Conservation (phyloP, 129 eudicot genomes). For the Artemisia annua region DNA sequence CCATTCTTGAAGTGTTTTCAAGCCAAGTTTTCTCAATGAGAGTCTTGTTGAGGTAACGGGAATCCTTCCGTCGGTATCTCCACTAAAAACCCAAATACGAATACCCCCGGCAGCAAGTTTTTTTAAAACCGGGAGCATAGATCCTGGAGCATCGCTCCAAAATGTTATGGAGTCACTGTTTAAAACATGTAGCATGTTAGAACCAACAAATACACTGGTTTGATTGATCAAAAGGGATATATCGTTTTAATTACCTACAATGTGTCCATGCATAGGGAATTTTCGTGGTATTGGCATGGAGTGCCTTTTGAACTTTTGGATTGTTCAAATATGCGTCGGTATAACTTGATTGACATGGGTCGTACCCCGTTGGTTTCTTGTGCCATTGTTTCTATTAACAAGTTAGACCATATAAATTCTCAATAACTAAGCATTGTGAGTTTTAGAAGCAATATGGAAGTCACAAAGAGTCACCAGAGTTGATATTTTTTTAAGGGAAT, state of each 20-base stretch:
- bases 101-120: conserved; percentile 56
- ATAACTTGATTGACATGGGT: conserved; percentile 62
- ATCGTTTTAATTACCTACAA: conserved; percentile 56
- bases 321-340: conserved; percentile 60
- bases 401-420: neutral
- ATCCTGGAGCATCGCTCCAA: conserved; percentile 61
- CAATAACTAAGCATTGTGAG: neutral
- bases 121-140: conserved; percentile 56
- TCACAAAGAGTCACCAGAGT: neutral
- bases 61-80: conserved; percentile 82
- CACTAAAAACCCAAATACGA: conserved; percentile 82
- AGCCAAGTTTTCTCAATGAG: conserved; percentile 60
- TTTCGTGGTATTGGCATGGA: conserved; percentile 85
- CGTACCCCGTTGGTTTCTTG: conserved; percentile 65
- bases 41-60: conserved; percentile 82
- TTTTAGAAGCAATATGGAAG: neutral
- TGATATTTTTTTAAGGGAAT: neutral
- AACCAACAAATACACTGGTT: neutral
- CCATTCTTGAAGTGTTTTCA: conserved; percentile 69
- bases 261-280: conserved; percentile 76
- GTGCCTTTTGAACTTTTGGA: conserved; percentile 75
- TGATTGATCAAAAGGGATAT: neutral
- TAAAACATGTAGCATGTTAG: neutral
- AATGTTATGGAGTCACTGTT: conserved; percentile 47
- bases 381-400: conserved; percentile 51